Percentiles rank a stretch among this genome's conserved stretches.
phyloP scores from a whole-genome alignment of 768 basidiomycete species.

The Dictyophora rubrovolvata region DNA sequence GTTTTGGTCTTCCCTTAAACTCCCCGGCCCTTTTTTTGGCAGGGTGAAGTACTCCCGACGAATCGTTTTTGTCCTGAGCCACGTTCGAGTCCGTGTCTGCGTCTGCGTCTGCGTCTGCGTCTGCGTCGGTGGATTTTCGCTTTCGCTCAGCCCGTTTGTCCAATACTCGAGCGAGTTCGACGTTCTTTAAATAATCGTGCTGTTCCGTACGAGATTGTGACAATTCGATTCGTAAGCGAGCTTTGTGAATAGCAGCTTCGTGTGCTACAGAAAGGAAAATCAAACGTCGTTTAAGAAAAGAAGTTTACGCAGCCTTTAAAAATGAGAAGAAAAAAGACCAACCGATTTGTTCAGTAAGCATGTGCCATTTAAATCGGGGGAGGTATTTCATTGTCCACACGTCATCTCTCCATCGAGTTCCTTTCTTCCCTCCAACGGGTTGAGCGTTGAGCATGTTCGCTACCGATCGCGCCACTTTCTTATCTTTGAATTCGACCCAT shows the following conservation, averaged over 20 bases:
- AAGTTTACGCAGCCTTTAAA: not conserved
- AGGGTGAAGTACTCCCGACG: too few species aligned
- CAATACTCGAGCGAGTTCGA: constrained; percentile 81
- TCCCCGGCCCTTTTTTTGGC: too few species aligned
- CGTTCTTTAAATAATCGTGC: constrained; percentile 85
- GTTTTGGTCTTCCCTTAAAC: too few species aligned
- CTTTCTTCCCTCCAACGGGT: constrained; percentile 89
- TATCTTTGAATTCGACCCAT: constrained; percentile 98
- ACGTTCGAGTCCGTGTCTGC: too few species aligned
- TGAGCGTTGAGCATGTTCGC: constrained; percentile 96
- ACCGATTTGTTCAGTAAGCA: constrained; percentile 98
- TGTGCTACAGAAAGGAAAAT: constrained; percentile 49
- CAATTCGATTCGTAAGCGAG: constrained; percentile 85
- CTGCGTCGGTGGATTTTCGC: constrained; percentile 16
- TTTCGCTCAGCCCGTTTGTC: constrained; percentile 67
- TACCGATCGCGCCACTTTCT: constrained; percentile 77
- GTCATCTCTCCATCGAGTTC: constrained; percentile 86
- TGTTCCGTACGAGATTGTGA: constrained; percentile 84
- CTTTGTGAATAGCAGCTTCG: constrained; percentile 80
- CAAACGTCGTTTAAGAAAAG: not conserved
- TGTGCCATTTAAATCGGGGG: constrained; percentile 96
- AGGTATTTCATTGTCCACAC: constrained; percentile 99
- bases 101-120: too few species aligned
- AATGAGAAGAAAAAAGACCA: constrained; percentile 24
- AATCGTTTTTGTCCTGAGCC: too few species aligned